phyloP scores from a whole-genome alignment of 805 yeast genomes.

The Pichia californica region DNA sequence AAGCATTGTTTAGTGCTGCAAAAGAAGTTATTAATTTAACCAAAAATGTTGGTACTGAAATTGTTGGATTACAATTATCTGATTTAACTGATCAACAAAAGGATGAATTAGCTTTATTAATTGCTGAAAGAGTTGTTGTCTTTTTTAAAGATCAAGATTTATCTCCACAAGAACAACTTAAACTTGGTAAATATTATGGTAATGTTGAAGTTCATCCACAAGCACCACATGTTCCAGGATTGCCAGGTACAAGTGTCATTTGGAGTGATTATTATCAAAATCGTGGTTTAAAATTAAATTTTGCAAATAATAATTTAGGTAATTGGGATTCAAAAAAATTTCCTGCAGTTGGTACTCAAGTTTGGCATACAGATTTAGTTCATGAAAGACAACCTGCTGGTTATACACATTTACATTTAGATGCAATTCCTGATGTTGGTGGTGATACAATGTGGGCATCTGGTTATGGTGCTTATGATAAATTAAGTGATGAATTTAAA shows the following conservation, averaged over 20 bases:
- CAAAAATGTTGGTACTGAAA: conserved; percentile 43
- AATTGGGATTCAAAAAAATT: conserved; percentile 14
- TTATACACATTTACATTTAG: conserved; percentile 46
- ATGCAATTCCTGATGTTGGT: conserved; percentile 45
- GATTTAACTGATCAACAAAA: conserved; percentile 37
- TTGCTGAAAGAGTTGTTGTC: conserved; percentile 46
- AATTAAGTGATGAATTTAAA: conserved; percentile 44
- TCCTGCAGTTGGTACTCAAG: conserved; percentile 18
- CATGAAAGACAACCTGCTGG: conserved; percentile 55
- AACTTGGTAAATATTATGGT: conserved; percentile 41
- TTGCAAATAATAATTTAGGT: conserved; percentile 15
- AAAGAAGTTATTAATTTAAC: conserved; percentile 37
- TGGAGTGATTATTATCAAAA: conserved; percentile 34
- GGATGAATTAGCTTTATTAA: conserved; percentile 41
- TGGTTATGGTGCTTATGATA: conserved; percentile 54
- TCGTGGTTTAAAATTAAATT: conserved; percentile 18
- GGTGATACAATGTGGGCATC: conserved; percentile 53
- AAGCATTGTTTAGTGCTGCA: conserved; percentile 36
- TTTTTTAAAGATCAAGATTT: conserved; percentile 44
- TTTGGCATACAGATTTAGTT: conserved; percentile 45
- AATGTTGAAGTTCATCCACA: conserved; percentile 36
- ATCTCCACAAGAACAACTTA: conserved; percentile 37
- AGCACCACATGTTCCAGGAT: conserved; percentile 30
- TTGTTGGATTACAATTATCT: conserved; percentile 40
- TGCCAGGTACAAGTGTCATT: conserved; percentile 34